A percentile compares a stretch with the other conserved stretches of the same genome.
Conservation (phyloP, 2,329 filamentous ascomycete species). For the Phaeoacremonium minimum region DNA sequence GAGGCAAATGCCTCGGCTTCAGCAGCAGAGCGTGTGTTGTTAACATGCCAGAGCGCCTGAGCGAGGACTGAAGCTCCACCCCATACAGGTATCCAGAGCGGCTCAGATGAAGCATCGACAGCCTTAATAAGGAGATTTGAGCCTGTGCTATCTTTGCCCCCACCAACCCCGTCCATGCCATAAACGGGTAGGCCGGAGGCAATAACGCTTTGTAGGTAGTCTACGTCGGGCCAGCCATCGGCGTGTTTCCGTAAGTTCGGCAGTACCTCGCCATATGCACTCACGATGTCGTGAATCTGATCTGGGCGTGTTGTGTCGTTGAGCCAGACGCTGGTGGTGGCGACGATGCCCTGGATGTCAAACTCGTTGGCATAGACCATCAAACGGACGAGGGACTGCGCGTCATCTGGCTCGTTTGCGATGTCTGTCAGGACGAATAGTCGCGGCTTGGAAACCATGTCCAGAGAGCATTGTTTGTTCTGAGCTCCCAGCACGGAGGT, state of each 20-base stretch:
- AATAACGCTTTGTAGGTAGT: slow-evolving; percentile 28
- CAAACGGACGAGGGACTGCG: slow-evolving; percentile 37
- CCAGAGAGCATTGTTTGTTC: too few species aligned
- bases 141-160: slow-evolving; percentile 25
- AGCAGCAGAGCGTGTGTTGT: slow-evolving; percentile 17
- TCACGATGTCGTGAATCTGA: slow-evolving; percentile 35
- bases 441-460: slow-evolving; percentile 26
- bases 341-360: slow-evolving; percentile 37
- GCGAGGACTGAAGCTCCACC: slow-evolving; percentile 45
- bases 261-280: slow-evolving; percentile 36
- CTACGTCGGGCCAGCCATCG: slow-evolving; percentile 33
- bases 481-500: too few species aligned
- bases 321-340: slow-evolving; percentile 41
- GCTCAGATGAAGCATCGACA: slow-evolving; percentile 29
- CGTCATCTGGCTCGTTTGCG: slow-evolving; percentile 40
- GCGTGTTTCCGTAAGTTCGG: slow-evolving; percentile 44
- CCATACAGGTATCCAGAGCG: slow-evolving; percentile 44
- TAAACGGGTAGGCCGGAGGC: slow-evolving; percentile 30
- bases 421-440: slow-evolving; percentile 39
- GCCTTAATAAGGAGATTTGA: slow-evolving; percentile 24
- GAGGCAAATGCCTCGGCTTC: slow-evolving; percentile 26
- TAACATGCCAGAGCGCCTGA: slow-evolving; percentile 34
- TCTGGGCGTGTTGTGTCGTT: slow-evolving; percentile 31
- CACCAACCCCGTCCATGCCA: slow-evolving; percentile 24
- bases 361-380: slow-evolving; percentile 42